These are phyloP conservation scores for Aspergillus sp. DNA, from an alignment of 2,329 filamentous ascomycete species.

Conservation along the genomic window DNA sequence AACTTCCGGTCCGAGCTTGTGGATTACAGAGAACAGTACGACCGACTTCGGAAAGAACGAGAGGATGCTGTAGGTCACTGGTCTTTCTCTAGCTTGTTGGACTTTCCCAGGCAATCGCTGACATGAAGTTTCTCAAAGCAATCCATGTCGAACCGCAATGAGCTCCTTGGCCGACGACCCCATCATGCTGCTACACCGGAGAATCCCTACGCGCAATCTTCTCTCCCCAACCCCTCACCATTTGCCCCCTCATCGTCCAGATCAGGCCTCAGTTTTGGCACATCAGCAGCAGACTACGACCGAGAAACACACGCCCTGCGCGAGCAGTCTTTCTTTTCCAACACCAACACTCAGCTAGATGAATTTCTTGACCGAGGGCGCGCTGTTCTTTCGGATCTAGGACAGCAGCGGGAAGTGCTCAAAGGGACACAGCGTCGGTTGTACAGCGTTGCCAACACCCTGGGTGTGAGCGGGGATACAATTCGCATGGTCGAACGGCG, in stretches of 20 bases:
- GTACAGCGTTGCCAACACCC: conserved; percentile 88
- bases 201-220: conserved; percentile 77
- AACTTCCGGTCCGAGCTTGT: conserved; percentile 78
- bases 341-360: conserved; percentile 79
- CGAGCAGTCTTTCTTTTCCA: conserved; percentile 82
- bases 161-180: conserved; percentile 79
- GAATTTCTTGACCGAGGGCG: conserved; percentile 90
- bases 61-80: conserved; percentile 60
- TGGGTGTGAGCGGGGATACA: conserved; percentile 90
- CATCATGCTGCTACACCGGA: conserved; percentile 78
- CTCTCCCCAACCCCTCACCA: conserved; percentile 37
- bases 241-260: conserved; percentile 33
- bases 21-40: conserved; percentile 74
- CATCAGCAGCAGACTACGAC: conserved; percentile 51
- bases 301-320: conserved; percentile 79
- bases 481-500: conserved; percentile 94
- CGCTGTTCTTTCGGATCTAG: conserved; percentile 82
- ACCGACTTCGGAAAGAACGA: conserved; percentile 68
- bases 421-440: conserved; percentile 89
- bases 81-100: background rate
- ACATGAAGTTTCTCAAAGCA: conserved; percentile 30
- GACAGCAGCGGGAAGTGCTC: conserved; percentile 86
- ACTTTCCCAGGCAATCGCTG: background rate
- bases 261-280: conserved; percentile 41
- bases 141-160: conserved; percentile 66